These are phyloP conservation scores for Plasmodium relictum DNA, from an alignment of 169 alveolate genomes.

Conservation along the genomic window DNA sequence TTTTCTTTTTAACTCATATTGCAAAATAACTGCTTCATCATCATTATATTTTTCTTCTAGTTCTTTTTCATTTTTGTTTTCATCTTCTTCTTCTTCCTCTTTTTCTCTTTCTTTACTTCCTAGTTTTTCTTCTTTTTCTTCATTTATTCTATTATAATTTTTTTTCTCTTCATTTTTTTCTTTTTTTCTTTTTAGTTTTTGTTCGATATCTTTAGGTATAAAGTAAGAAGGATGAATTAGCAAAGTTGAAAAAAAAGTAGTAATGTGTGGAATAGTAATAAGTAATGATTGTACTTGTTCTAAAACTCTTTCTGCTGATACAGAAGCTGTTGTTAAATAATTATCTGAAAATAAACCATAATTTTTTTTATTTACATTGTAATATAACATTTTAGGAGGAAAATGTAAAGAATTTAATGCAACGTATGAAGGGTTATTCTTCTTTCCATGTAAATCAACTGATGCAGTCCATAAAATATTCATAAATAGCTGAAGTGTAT, in stretches of 20 bases:
- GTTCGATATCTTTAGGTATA: constrained; percentile 68
- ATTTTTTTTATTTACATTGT: constrained; percentile 48
- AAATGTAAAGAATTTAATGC: constrained; percentile 38
- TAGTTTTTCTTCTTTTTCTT: background rate
- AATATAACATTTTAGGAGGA: constrained; percentile 49
- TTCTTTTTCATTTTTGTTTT: background rate
- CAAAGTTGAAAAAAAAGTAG: constrained; percentile 70
- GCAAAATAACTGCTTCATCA: constrained; percentile 70
- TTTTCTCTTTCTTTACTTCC: background rate
- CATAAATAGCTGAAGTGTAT: constrained; percentile 79
- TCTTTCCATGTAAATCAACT: constrained; percentile 73
- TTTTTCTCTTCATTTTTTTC: background rate
- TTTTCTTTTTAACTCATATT: constrained; percentile 70
- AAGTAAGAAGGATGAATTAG: constrained; percentile 57
- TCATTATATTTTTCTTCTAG: constrained; percentile 20
- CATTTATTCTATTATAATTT: background rate
- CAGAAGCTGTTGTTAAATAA: constrained; percentile 74
- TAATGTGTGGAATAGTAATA: constrained; percentile 82
- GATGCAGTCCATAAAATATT: constrained; percentile 81
- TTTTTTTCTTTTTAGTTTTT: constrained; percentile 17
- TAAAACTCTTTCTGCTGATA: constrained; percentile 84
- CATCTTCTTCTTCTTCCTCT: constrained; percentile 8
- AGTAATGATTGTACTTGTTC: constrained; percentile 84
- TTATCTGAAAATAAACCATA: constrained; percentile 61
- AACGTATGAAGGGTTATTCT: constrained; percentile 23